These are phyloP conservation scores for Tricholoma sp. DNA, from an alignment of 768 basidiomycete species.

Conservation along the genomic window DNA sequence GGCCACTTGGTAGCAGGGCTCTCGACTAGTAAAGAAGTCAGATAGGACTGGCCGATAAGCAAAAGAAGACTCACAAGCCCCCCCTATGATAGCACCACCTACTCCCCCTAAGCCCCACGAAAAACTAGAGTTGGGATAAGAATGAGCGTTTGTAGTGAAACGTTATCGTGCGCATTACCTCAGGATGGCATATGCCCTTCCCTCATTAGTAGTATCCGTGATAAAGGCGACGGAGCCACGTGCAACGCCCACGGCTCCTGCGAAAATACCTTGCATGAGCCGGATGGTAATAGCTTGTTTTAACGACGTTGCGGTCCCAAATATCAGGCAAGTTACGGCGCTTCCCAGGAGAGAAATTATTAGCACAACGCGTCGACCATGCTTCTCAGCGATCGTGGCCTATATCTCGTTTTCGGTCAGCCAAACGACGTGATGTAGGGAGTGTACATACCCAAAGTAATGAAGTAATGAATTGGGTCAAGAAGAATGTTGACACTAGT, in stretches of 20 bases:
- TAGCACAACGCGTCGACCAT: conserved; percentile 82
- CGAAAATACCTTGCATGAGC: conserved; percentile 89
- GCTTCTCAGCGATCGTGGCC: conserved; percentile 92
- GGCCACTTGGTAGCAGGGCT: conserved; percentile 88
- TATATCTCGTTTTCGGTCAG: conserved; percentile 22
- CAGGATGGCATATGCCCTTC: conserved; percentile 89
- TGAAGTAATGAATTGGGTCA: conserved; percentile 94
- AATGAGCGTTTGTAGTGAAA: neutral
- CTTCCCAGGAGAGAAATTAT: conserved; percentile 83
- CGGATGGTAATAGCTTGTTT: conserved; percentile 81
- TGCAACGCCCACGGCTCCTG: conserved; percentile 92
- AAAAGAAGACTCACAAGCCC: conserved; percentile 55
- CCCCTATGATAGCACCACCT: conserved; percentile 81
- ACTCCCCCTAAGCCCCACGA: conserved; percentile 98
- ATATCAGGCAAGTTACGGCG: conserved; percentile 69
- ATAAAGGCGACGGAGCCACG: conserved; percentile 83
- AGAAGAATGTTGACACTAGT: conserved; percentile 78
- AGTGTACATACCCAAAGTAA: conserved; percentile 69
- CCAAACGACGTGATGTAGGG: conserved; percentile 7
- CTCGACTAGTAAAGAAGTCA: conserved; percentile 51
- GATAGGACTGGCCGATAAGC: neutral
- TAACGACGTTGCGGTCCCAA: conserved; percentile 72
- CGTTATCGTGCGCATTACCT: conserved; percentile 42
- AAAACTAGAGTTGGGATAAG: conserved; percentile 45
- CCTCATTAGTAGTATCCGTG: conserved; percentile 90